A percentile compares a stretch with the other conserved stretches of the same genome.
Conservation (phyloP, 306 rosid species). For the Biancaea sappan region DNA sequence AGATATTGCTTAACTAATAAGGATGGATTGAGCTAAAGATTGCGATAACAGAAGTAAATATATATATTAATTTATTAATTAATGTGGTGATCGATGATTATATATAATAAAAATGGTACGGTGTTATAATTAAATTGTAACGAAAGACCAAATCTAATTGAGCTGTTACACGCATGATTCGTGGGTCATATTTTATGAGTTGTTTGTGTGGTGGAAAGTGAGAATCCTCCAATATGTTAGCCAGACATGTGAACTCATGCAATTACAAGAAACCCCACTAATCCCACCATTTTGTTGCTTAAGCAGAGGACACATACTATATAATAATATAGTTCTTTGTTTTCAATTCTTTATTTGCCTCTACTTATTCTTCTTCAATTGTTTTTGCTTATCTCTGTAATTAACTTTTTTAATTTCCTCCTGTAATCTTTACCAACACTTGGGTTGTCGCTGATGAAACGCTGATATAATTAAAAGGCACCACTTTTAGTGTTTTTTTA, state of each 20-base stretch:
- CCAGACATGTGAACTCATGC: conserved; percentile 64
- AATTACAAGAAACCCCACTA: conserved; percentile 52
- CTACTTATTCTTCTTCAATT: neutral
- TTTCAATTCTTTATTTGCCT: neutral
- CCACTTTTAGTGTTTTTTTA: conserved; percentile 18
- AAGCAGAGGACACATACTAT: conserved; percentile 24
- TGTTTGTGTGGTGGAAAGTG: conserved; percentile 73
- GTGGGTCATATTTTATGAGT: conserved; percentile 77
- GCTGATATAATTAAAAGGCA: conserved; percentile 38
- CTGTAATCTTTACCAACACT: neutral
- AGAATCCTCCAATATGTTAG: conserved; percentile 55
- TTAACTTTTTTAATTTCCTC: neutral
- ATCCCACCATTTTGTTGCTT: conserved; percentile 41
- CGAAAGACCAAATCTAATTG: conserved; percentile 60
- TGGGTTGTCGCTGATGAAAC: neutral
- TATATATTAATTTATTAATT: neutral
- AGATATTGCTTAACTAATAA: conserved; percentile 9
- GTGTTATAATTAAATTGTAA: conserved; percentile 10
- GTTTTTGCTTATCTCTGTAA: neutral
- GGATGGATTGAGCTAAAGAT: conserved; percentile 42
- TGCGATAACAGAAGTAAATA: conserved; percentile 24
- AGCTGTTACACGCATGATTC: conserved; percentile 79
- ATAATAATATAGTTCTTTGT: too few relatives aligned
- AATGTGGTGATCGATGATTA: neutral
- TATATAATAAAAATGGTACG: conserved; percentile 28